These are phyloP conservation scores for Phanerochaete sordida DNA, from an alignment of 768 basidiomycete species.

Conservation along the genomic window DNA sequence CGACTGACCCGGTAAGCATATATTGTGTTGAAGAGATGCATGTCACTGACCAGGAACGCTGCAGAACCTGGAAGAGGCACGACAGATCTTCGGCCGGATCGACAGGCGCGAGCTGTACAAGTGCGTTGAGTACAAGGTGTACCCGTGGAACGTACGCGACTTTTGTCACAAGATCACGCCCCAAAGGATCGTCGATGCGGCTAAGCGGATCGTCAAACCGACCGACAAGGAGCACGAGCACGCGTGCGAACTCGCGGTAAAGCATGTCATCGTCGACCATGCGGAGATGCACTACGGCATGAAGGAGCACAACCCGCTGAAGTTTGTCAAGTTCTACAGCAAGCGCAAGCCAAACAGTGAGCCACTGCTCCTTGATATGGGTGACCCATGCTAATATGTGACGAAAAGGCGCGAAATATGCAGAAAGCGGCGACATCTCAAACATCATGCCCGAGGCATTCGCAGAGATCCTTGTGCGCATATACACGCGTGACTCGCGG, in stretches of 20 bases:
- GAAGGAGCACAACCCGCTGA: conserved; percentile 64
- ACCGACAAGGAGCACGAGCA: conserved; percentile 14
- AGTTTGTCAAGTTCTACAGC: conserved; percentile 69
- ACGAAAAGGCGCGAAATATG: conserved; percentile 16
- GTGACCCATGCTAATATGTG: background rate
- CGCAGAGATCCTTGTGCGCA: conserved; percentile 63
- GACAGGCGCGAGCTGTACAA: conserved; percentile 63
- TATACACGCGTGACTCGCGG: conserved; percentile 63
- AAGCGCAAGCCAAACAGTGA: conserved; percentile 59
- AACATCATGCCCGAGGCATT: conserved; percentile 61
- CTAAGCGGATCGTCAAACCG: conserved; percentile 16
- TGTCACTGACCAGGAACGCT: background rate
- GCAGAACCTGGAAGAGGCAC: conserved; percentile 59
- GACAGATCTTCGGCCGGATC: conserved; percentile 60
- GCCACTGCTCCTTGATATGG: background rate
- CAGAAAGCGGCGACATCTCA: conserved; percentile 57
- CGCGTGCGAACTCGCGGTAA: conserved; percentile 33
- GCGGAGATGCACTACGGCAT: conserved; percentile 76
- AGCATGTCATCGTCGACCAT: conserved; percentile 63
- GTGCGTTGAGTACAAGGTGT: conserved; percentile 62
- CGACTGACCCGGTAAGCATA: conserved; percentile 43
- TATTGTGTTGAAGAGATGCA: background rate
- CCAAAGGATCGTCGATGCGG: conserved; percentile 29
- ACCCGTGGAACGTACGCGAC: conserved; percentile 30
- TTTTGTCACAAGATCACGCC: conserved; percentile 33